phyloP scores from a whole-genome alignment of 2,329 filamentous ascomycete genomes.

The Aplosporella prunicola region DNA sequence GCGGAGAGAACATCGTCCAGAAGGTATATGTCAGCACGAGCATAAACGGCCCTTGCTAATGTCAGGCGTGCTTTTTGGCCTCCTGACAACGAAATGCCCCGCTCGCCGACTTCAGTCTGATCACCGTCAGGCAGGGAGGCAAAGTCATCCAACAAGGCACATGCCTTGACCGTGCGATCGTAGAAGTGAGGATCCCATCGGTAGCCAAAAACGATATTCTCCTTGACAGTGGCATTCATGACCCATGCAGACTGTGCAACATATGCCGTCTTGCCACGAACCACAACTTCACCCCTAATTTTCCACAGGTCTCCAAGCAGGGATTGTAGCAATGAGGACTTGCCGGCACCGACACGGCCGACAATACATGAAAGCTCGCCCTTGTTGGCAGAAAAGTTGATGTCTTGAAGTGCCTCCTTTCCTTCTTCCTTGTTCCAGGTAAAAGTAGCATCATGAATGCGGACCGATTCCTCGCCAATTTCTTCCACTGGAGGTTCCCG shows the following conservation, averaged over 20 bases:
- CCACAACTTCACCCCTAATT: conserved; percentile 67
- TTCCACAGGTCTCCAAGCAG: conserved; percentile 92
- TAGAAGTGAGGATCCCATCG: conserved; percentile 91
- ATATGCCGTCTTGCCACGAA: conserved; percentile 79
- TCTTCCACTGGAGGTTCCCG: conserved; percentile 61
- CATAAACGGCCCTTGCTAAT: conserved; percentile 88
- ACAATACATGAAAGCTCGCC: conserved; percentile 90
- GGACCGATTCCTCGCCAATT: conserved; percentile 74
- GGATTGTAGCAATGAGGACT: conserved; percentile 83
- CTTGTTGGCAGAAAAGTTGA: conserved; percentile 82
- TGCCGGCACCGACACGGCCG: conserved; percentile 87
- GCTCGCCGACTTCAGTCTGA: conserved; percentile 91
- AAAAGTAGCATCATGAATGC: conserved; percentile 76
- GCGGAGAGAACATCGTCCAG: conserved; percentile 91
- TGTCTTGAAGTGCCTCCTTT: conserved; percentile 61
- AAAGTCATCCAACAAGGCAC: conserved; percentile 85
- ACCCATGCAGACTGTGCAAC: conserved; percentile 92
- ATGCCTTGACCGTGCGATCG: conserved; percentile 83
- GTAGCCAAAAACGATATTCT: conserved; percentile 96
- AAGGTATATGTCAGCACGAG: conserved; percentile 90
- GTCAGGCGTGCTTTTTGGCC: conserved; percentile 93
- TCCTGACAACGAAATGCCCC: conserved; percentile 89
- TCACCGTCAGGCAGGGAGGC: conserved; percentile 88
- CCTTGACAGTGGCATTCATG: conserved; percentile 93
- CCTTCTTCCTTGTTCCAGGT: conserved; percentile 85